Base-by-base conservation (phyloP, 1,284 basidiomycete genomes). In the Tilletia horrida region DNA sequence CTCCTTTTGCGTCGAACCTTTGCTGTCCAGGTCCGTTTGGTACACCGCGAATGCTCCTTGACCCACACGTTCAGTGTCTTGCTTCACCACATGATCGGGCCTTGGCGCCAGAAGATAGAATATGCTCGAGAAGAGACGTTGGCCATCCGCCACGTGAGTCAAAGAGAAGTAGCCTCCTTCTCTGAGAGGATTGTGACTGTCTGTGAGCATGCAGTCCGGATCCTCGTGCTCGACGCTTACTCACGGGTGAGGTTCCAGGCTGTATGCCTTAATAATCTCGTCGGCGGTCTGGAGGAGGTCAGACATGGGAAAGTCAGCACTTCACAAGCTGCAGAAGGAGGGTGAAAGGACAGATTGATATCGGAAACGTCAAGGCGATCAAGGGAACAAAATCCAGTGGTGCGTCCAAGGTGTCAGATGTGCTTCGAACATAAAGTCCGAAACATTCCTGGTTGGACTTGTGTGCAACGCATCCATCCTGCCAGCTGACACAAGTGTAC, bases 111-210 rank as follows among this genome's bases (percentile, higher is more conserved):
- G 66, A 0, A 76, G 66, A 42, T 74, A 74, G 66, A 72, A 76
- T 42, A 76, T 76, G 62, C 67, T 72, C 8, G 66, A 69, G 11
- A 69, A 68, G 7, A 76, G 67, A 63, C 43, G 62, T 35, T 40
- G 35, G 11, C 11, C 35, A 40, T 40, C 35, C 11, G 35, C 35
- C 35, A 40, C 35, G 11, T 40, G 35, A 11, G 35, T 72, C 14
- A 74, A 64, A 0, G 69, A 68, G 67, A 59, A 76, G 67, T 70
- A 73, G 25, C 74, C 72, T 18, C 71, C 69, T 40, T 76, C 74
- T 18, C 42, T 63, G 35, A 11, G 35, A 40, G 6, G 11, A 11
- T 4, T 40, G 63, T 55, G 6, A 7, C 16, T 18, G 45, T 7
- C 18, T 3, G 45, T n/a, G 45, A 48, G 16, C 45, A 7, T 18